phyloP scores from a whole-genome alignment of 2,329 filamentous ascomycete genomes.

The Colletotrichum sublineola region DNA sequence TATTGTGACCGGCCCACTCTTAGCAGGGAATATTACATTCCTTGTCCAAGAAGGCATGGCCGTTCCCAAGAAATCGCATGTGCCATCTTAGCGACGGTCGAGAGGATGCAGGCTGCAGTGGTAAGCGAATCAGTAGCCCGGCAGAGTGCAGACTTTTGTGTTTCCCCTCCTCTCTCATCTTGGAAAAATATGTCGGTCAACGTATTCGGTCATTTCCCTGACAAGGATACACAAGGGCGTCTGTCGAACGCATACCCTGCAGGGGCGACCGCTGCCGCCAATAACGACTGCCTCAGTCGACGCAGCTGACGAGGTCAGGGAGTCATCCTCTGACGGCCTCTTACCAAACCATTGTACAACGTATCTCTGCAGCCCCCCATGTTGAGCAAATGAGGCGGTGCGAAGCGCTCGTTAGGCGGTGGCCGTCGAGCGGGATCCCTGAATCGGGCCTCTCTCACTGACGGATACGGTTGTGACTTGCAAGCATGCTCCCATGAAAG shows the following conservation, averaged over 20 bases:
- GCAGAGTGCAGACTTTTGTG: conserved; percentile 31
- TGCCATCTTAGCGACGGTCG: conserved; percentile 16
- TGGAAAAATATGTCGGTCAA: conserved; percentile 38
- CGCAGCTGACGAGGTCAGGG: conserved; percentile 39
- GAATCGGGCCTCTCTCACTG: conserved; percentile 25
- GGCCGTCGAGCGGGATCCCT: conserved; percentile 25
- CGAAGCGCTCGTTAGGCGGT: conserved; percentile 17
- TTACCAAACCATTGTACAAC: conserved; percentile 39
- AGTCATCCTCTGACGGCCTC: conserved; percentile 20
- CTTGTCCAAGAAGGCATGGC: conserved; percentile 7
- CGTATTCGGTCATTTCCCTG: conserved; percentile 30
- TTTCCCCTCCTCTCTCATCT: conserved; percentile 9
- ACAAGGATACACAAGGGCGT: conserved; percentile 31
- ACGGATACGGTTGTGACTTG: conserved; percentile 8
- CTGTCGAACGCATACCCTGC: conserved; percentile 30
- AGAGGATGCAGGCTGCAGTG: conserved; percentile 23
- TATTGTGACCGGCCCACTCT: not conserved
- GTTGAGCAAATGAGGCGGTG: conserved; percentile 25
- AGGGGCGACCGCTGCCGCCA: conserved; percentile 24
- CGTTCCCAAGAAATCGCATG: conserved; percentile 25
- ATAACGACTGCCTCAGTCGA: conserved; percentile 26
- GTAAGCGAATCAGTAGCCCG: conserved; percentile 22
- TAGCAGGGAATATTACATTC: conserved; percentile 6
- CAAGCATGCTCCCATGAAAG: conserved; percentile 20
- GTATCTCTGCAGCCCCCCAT: conserved; percentile 37